phyloP scores from a whole-genome alignment of 768 basidiomycete species.

The Leucosporidium yakuticum region DNA sequence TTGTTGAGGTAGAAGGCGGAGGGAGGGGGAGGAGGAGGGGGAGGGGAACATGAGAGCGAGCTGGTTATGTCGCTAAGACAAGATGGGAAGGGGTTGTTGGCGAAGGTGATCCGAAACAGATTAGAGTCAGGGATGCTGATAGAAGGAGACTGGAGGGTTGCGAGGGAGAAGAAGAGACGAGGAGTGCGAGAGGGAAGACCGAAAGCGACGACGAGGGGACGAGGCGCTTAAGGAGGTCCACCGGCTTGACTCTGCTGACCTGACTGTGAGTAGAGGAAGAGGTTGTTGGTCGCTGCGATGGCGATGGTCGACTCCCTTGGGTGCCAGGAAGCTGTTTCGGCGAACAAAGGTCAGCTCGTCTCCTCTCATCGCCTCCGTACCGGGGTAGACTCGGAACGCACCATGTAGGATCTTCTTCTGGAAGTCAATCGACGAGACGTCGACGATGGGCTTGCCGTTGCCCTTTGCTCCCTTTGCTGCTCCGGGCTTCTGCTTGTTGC shows the following conservation, averaged over 20 bases:
- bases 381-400: constrained; percentile 48
- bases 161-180: not conserved
- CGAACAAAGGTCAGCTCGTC: not conserved
- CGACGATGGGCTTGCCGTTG: constrained; percentile 71
- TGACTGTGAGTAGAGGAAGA: constrained; percentile 55
- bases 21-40: not conserved
- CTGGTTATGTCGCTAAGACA: not conserved
- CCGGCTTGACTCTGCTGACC: not conserved
- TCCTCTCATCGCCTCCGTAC: constrained; percentile 39
- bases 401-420: constrained; percentile 96
- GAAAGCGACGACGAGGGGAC: not conserved
- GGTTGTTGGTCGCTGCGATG: constrained; percentile 58
- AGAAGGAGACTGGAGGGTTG: too few species aligned
- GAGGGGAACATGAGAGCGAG: not conserved
- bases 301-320: constrained; percentile 79
- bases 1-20: not conserved
- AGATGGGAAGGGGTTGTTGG: not conserved
- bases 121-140: not conserved
- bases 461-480: constrained; percentile 67
- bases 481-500: constrained; percentile 43
- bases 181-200: not conserved
- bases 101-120: not conserved
- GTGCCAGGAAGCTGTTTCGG: constrained; percentile 60
- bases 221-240: constrained; percentile 2
- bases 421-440: constrained; percentile 59